Conservation (phyloP, 2,329 filamentous ascomycete genomes). For the Byssochlamys sp. region DNA sequence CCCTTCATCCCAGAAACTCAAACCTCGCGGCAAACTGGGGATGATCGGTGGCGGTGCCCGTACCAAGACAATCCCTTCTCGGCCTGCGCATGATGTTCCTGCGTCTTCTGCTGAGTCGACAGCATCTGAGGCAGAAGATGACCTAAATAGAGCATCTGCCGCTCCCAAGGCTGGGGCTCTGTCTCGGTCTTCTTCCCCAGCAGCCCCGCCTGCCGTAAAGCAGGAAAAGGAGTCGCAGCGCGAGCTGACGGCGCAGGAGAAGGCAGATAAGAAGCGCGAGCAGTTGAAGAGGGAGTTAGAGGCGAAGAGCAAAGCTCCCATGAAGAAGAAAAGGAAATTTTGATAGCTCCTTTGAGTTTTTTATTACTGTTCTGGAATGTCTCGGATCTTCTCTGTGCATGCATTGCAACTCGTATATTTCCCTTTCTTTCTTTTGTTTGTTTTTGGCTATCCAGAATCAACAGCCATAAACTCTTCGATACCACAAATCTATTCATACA, state of each 20-base stretch:
- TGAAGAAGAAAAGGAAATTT: conserved; percentile 51
- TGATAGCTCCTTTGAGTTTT: conserved; percentile 18
- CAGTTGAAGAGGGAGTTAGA: conserved; percentile 48
- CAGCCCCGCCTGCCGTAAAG: conserved; percentile 7
- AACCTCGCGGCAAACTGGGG: conserved; percentile 21
- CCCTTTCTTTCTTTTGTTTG: too few relatives aligned
- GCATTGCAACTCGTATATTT: too few relatives aligned
- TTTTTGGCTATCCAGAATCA: too few relatives aligned
- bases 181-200: conserved; percentile 7
- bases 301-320: conserved; percentile 41
- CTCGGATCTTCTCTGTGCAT: too few relatives aligned
- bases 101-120: background rate
- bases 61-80: background rate
- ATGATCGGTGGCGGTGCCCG: conserved; percentile 22
- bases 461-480: background rate
- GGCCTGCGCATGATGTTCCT: background rate
- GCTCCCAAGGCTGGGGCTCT: conserved; percentile 3
- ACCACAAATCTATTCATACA: background rate
- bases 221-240: conserved; percentile 11
- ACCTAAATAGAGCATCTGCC: conserved; percentile 3
- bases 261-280: conserved; percentile 45
- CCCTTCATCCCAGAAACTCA: conserved; percentile 11
- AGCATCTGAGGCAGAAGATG: background rate
- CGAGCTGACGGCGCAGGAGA: conserved; percentile 41
- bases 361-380: background rate